phyloP scores from a whole-genome alignment of 495 filamentous ascomycete species.

The Xylaria scruposa region DNA sequence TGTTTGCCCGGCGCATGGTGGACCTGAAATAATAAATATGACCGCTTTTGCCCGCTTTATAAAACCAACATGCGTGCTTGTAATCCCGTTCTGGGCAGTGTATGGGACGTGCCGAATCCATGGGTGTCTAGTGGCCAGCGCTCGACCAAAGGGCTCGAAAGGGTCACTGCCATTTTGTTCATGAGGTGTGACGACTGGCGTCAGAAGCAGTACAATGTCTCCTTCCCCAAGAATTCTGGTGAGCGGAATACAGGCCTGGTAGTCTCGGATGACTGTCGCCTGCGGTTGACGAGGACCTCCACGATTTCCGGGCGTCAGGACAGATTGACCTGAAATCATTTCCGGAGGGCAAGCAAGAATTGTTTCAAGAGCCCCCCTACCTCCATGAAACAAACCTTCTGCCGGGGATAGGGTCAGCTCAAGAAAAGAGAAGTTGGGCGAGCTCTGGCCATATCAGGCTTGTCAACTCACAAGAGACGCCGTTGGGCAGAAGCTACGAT shows the following conservation, averaged over 20 bases:
- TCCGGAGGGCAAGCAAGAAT: constrained; percentile 27
- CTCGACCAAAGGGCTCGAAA: constrained; percentile 65
- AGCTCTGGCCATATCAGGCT: neutral
- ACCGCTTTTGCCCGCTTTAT: constrained; percentile 61
- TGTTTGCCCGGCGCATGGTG: constrained; percentile 42
- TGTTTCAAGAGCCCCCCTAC: constrained; percentile 22
- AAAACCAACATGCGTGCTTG: constrained; percentile 63
- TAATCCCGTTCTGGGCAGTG: constrained; percentile 62
- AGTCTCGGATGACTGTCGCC: constrained; percentile 41
- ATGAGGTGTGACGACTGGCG: constrained; percentile 61
- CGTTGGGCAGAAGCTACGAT: constrained; percentile 25
- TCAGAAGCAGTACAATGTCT: constrained; percentile 64
- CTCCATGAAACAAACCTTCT: constrained; percentile 29
- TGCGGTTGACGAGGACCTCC: constrained; percentile 28
- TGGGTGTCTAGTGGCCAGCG: constrained; percentile 59
- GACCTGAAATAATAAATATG: constrained; percentile 60
- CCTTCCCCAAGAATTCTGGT: constrained; percentile 48
- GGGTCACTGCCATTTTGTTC: constrained; percentile 56
- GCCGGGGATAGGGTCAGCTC: constrained; percentile 1
- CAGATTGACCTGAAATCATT: constrained; percentile 31
- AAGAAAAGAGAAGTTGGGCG: neutral
- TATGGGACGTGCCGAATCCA: constrained; percentile 69
- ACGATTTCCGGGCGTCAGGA: constrained; percentile 28
- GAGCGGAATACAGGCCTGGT: constrained; percentile 50
- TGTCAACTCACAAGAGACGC: constrained; percentile 15